Evolutionary conservation across 805 yeast species (phyloP), one percentile per base, ranked within the genome.

Genomic region (Candida incommunis): DNA sequence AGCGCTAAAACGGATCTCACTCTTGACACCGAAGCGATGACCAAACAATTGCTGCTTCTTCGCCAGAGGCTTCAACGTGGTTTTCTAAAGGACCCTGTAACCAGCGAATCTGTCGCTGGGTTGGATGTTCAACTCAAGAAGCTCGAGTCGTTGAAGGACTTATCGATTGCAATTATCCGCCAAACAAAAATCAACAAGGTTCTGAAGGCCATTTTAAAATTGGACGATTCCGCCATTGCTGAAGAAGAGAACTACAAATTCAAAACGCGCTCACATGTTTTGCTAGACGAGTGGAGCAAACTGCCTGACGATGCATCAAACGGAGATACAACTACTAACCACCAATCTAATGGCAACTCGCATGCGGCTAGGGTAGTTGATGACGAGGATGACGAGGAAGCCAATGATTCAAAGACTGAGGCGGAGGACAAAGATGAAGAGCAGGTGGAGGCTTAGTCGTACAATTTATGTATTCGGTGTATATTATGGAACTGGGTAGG

Each of bases 141-240:
- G 44, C 55, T 60, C 22, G 65, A 60, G 48, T 42, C 49, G 22
- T 50, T 57, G 43, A 51, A 52, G 27, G 60, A 56, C 15, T 50
- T 60, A 34, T 60, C 57, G 41, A 24, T 53, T 40, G 43, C 59
- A 2, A 55, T 61, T 37, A 61, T 60, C 27, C 54, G 59, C 21
- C 47, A 51, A 23, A 60, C 65, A 23, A 60, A 61, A 49, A 57
- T 60, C 45, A 59, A 59, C 51, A 57, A 61, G 50, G 64, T 61
- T 24, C 52, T 60, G 42, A 58, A 56, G 46, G 56, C 53, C 3
- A 59, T 60, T 37, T 43, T 54, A 16, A 59, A 56, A 41, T 48
- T 61, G 42, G 42, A 29, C 4, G 41, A 47, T 22, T 51, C 46
- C 2, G 15, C n/a, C 5, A 54, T 60, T 16, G 64, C 65, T 4